Evolutionary conservation across 208 protist species (phyloP).

Genomic region (Leishmania gerbilli): DNA sequence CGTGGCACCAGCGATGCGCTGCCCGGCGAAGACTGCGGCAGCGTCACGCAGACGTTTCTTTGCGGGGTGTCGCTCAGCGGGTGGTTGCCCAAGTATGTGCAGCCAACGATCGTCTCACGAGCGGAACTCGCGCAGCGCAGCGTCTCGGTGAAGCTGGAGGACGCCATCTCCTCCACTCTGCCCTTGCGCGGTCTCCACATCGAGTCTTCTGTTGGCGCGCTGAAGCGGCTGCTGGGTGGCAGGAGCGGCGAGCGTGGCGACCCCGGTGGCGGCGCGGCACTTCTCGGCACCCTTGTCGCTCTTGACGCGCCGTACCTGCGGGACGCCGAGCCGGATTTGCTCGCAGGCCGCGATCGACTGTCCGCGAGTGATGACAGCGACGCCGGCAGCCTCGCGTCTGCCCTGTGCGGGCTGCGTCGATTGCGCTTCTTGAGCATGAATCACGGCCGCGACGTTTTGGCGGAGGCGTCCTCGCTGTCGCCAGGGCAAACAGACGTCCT

Average conservation of each 20-base stretch:
- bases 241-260: not conserved
- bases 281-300: constrained; percentile 15
- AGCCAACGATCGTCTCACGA: not conserved
- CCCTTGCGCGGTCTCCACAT: constrained; percentile 29
- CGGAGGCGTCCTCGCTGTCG: not conserved
- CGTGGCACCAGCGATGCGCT: not conserved
- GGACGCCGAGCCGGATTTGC: not conserved
- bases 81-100: constrained; percentile 21
- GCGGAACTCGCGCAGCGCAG: not conserved
- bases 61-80: constrained; percentile 28
- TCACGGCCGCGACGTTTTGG: constrained; percentile 1
- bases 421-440: constrained; percentile 20
- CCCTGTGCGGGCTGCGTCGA: not conserved
- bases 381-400: not conserved
- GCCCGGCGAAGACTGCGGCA: not conserved
- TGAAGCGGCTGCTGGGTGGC: constrained; percentile 7
- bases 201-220: constrained; percentile 8
- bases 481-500: not conserved
- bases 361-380: not conserved
- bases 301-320: constrained; percentile 24
- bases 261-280: not conserved
- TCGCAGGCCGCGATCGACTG: constrained; percentile 1
- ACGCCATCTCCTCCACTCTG: constrained; percentile 16
- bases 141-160: constrained; percentile 3
- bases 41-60: not conserved